phyloP scores from a whole-genome alignment of 169 alveolate genomes.

The Plasmodium adleri region DNA sequence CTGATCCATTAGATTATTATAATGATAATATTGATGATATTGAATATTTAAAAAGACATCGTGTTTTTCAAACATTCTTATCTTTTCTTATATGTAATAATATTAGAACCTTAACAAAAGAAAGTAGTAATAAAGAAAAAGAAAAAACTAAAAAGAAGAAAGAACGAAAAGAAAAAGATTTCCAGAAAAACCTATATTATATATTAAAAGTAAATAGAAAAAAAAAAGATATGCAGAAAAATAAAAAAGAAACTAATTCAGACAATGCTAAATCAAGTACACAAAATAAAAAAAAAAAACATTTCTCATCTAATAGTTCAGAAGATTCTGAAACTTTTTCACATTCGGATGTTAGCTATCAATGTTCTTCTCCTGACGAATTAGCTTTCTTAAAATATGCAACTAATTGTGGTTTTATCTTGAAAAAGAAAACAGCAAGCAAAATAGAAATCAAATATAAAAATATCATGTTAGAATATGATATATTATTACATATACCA shows the following conservation, averaged over 20 bases:
- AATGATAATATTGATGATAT: constrained; percentile 71
- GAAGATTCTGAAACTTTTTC: constrained; percentile 69
- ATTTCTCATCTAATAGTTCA: constrained; percentile 43
- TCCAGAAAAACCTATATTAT: constrained; percentile 73
- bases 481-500: constrained; percentile 95
- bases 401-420: constrained; percentile 91
- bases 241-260: constrained; percentile 11
- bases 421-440: constrained; percentile 91
- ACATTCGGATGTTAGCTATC: constrained; percentile 87
- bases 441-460: constrained; percentile 84
- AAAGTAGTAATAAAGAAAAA: constrained; percentile 20
- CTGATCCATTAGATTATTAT: constrained; percentile 51
- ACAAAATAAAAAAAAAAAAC: neutral
- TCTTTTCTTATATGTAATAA: constrained; percentile 85
- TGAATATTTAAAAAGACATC: constrained; percentile 59
- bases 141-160: constrained; percentile 56
- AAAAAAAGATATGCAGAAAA: constrained; percentile 24
- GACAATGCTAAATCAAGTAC: neutral
- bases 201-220: constrained; percentile 75
- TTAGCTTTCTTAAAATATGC: constrained; percentile 97
- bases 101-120: constrained; percentile 80
- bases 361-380: constrained; percentile 99
- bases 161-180: constrained; percentile 79
- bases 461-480: constrained; percentile 84
- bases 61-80: constrained; percentile 79